Conservation (phyloP, 768 basidiomycete genomes). For the Porphyrellus cyaneotinctus region DNA sequence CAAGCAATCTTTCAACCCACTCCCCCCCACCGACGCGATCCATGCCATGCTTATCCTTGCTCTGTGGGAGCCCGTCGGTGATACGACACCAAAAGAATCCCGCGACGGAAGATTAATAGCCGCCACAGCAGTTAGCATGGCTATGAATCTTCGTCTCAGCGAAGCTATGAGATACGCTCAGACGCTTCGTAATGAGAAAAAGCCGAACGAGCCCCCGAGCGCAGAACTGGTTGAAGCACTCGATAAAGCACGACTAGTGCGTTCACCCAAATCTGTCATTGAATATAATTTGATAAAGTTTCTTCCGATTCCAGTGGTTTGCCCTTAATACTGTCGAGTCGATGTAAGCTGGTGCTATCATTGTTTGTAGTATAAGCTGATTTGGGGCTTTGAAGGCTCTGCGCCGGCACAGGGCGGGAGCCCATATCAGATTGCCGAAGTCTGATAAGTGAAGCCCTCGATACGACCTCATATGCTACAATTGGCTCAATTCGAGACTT, state of each 20-base stretch:
- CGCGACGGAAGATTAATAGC: conserved; percentile 40
- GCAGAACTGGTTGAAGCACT: conserved; percentile 33
- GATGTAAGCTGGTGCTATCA: conserved; percentile 27
- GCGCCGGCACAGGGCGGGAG: conserved; percentile 40
- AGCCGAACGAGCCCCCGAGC: conserved; percentile 22
- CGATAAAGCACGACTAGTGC: conserved; percentile 37
- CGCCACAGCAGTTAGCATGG: conserved; percentile 44
- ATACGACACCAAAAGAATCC: conserved; percentile 26
- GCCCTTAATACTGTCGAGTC: conserved; percentile 37
- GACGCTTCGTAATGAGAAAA: conserved; percentile 29
- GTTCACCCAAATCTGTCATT: conserved; percentile 9
- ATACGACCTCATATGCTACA: conserved; percentile 22
- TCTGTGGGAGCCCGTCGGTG: conserved; percentile 41
- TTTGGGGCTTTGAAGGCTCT: conserved; percentile 31
- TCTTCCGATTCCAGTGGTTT: conserved; percentile 34
- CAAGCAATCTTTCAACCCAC: conserved; percentile 39
- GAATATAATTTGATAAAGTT: conserved; percentile 15
- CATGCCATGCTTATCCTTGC: conserved; percentile 41
- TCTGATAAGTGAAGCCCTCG: conserved; percentile 30
- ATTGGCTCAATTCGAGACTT: conserved; percentile 29
- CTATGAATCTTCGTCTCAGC: conserved; percentile 41
- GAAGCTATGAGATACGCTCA: conserved; percentile 33
- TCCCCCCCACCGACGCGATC: conserved; percentile 40
- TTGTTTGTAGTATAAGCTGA: neutral
- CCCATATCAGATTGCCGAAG: conserved; percentile 35